Evolutionary conservation across 2,329 filamentous ascomycete genomes (phyloP), one percentile per base, ranked within the genome.

Genomic region (Cladorrhinum sp.): DNA sequence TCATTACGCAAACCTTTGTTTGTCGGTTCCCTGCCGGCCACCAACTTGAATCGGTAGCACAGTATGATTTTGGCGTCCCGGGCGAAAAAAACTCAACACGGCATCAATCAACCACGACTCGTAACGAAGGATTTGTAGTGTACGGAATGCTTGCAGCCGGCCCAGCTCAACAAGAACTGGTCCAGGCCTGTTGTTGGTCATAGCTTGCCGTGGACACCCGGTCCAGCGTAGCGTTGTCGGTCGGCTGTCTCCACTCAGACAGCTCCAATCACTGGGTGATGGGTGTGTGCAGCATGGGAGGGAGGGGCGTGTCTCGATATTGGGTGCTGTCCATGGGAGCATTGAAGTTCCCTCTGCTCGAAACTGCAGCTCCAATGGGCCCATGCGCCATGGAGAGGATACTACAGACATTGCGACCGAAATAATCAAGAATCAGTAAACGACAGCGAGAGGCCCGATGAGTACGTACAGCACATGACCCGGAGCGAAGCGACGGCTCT

Each of bases 361-460:
- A 58, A 49, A 45, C 59, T 62, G 63, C 62, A 65, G 38, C 57
- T 60, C 52, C 52, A 51, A 51, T 55, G 52, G 60, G 55, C 32
- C 61, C 64, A 55, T 65, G 63, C 63, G 45, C 58, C 20, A 24
- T 55, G 52, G n/a, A 41, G 22, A 18, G 22, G 52, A 66, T 38
- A 62, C 52, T 57, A n/a, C n/a, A n/a, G n/a, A n/a, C n/a, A 62
- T 41, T 32, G 53, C 57, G 22, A 38, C 24, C 49, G 24, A 54
- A 24, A 51, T 29, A 58, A 23, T 50, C 41, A 45, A 22, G 18
- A 22, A 9, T 51, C 50, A 51, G 50, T 13, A n/a, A 41, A 5
- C 36, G 36, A 16, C 36, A 4, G 4, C 4, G 36, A n/a, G 16
- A n/a, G 16, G 16, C 5, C 16, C 20, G 18, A 45, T 45, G 20